phyloP scores from a whole-genome alignment of 2,329 filamentous ascomycete species.

The Cyphellophora attinorum region DNA sequence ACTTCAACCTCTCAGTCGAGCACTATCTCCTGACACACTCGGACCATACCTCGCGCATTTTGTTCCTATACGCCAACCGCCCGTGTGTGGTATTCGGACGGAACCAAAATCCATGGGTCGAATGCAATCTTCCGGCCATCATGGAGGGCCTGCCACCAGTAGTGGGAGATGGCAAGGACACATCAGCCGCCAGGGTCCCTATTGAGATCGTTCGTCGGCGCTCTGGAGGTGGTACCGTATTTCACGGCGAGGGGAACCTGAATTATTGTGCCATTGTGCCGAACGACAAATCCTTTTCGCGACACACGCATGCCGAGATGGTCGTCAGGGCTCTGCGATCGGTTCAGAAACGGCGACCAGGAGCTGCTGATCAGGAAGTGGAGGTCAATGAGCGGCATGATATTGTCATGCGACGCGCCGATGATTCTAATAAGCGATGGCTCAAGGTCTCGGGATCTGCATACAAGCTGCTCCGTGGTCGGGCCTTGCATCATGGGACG shows the following conservation, averaged over 20 bases:
- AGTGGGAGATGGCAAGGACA: conserved; percentile 4
- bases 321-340: conserved; percentile 68
- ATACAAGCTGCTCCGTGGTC: conserved; percentile 76
- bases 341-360: conserved; percentile 25
- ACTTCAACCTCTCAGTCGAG: conserved; percentile 87
- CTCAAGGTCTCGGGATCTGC: conserved; percentile 89
- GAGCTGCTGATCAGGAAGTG: conserved; percentile 32
- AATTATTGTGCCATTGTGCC: conserved; percentile 93
- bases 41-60: conserved; percentile 60
- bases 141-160: conserved; percentile 26
- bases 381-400: conserved; percentile 87
- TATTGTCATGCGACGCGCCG: conserved; percentile 60
- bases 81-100: conserved; percentile 86
- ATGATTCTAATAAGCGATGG: conserved; percentile 22
- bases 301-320: conserved; percentile 85
- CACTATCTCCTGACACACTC: conserved; percentile 75
- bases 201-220: conserved; percentile 68
- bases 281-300: conserved; percentile 57
- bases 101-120: conserved; percentile 96
- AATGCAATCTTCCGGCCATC: conserved; percentile 65
- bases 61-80: conserved; percentile 81
- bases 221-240: conserved; percentile 85
- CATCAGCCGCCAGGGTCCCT: conserved; percentile 13
- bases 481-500: conserved; percentile 87
- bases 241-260: conserved; percentile 85